Evolutionary conservation across 805 yeast species (phyloP).

Genomic region (Jamesozyma rosinii): DNA sequence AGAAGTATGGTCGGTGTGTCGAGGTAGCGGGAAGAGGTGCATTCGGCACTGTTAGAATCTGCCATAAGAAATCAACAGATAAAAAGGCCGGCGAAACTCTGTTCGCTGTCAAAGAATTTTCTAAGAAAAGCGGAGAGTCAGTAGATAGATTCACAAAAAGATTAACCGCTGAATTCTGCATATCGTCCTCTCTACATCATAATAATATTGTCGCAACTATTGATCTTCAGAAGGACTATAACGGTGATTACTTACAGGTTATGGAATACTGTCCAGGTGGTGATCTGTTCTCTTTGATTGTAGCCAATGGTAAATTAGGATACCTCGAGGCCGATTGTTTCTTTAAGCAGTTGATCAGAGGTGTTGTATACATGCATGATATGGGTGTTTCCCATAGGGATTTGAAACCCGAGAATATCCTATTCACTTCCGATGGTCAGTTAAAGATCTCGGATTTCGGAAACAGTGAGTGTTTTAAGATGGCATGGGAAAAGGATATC

Average conservation of each 20-base stretch:
- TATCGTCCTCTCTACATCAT: slow-evolving; percentile 70
- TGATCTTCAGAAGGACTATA: slow-evolving; percentile 71
- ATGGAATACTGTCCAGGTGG: slow-evolving; percentile 84
- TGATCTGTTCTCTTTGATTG: slow-evolving; percentile 63
- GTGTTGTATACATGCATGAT: slow-evolving; percentile 80
- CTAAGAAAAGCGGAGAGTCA: slow-evolving; percentile 49
- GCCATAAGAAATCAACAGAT: slow-evolving; percentile 52
- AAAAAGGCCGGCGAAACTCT: slow-evolving; percentile 35
- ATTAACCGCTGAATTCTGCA: slow-evolving; percentile 74
- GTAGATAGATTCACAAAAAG: slow-evolving; percentile 62
- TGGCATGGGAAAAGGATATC: slow-evolving; percentile 73
- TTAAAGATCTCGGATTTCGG: slow-evolving; percentile 86
- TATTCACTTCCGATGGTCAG: slow-evolving; percentile 62
- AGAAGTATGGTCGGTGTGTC: slow-evolving; percentile 89
- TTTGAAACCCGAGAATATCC: slow-evolving; percentile 85
- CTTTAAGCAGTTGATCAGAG: slow-evolving; percentile 74
- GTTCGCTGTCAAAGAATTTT: slow-evolving; percentile 84
- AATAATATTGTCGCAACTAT: slow-evolving; percentile 66
- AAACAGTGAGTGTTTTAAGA: slow-evolving; percentile 68
- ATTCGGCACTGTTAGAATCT: slow-evolving; percentile 83
- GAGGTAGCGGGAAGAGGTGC: slow-evolving; percentile 92
- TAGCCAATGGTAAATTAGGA: slow-evolving; percentile 70
- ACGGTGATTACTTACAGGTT: slow-evolving; percentile 75
- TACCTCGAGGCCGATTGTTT: slow-evolving; percentile 83
- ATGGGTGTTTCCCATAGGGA: slow-evolving; percentile 91